Conservation (phyloP, 2,329 filamentous ascomycete genomes). For the Neonectria magnoliae region DNA sequence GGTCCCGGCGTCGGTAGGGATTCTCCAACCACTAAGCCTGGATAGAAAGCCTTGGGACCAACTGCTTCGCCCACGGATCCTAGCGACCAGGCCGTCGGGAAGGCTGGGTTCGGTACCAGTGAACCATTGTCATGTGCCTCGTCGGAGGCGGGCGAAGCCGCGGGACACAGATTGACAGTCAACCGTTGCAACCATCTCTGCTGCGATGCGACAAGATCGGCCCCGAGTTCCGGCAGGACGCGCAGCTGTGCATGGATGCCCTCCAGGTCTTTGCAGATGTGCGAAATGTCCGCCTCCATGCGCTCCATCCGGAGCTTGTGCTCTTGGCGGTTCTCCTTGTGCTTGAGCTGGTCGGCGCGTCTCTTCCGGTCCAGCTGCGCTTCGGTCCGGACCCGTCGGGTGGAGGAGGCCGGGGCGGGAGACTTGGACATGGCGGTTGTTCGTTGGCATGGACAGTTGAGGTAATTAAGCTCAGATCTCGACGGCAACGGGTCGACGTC, state of each 20-base stretch:
- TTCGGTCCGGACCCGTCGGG: conserved; percentile 36
- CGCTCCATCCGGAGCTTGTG: conserved; percentile 40
- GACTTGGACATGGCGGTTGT: conserved; percentile 26
- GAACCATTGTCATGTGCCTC: conserved; percentile 23
- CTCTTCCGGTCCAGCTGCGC: conserved; percentile 42
- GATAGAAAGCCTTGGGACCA: background rate
- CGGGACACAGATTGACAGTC: conserved; percentile 2
- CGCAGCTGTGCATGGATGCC: conserved; percentile 32
- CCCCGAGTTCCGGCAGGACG: conserved; percentile 21
- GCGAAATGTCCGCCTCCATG: conserved; percentile 39
- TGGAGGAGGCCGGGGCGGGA: conserved; percentile 28
- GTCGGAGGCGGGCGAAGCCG: conserved; percentile 11
- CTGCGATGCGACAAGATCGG: conserved; percentile 22
- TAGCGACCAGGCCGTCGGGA: conserved; percentile 18
- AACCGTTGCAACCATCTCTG: conserved; percentile 24
- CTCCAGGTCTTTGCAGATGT: conserved; percentile 36
- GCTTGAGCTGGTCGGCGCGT: conserved; percentile 39
- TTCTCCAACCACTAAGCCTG: conserved; percentile 7
- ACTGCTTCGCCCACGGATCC: conserved; percentile 2
- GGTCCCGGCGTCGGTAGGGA: conserved; percentile 16
- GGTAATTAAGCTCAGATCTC: background rate
- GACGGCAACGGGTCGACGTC: conserved; percentile 26
- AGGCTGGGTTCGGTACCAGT: conserved; percentile 8
- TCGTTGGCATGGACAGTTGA: background rate
- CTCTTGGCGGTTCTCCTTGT: conserved; percentile 40